phyloP scores from a whole-genome alignment of 2,329 filamentous ascomycete genomes.

The Fusarium sambucinum region DNA sequence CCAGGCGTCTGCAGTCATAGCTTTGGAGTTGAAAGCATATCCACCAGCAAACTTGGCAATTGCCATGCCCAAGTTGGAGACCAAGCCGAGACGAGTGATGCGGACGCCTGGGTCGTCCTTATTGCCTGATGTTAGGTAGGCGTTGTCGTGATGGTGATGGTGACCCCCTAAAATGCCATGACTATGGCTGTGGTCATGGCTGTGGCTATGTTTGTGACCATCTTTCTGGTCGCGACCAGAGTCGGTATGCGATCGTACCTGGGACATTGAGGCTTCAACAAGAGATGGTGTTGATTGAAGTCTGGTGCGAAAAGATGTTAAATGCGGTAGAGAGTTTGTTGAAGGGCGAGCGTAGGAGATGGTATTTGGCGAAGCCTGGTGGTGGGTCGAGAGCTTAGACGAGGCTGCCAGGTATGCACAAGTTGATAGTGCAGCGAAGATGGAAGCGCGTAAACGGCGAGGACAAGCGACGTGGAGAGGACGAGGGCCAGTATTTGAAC shows the following conservation, averaged over 20 bases:
- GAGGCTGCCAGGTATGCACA: slow-evolving; percentile 44
- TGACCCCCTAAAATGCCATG: slow-evolving; percentile 55
- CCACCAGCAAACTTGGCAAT: slow-evolving; percentile 92
- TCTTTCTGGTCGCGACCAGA: slow-evolving; percentile 36
- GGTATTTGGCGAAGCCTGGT: slow-evolving; percentile 39
- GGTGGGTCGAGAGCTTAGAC: slow-evolving; percentile 34
- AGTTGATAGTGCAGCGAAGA: slow-evolving; percentile 45
- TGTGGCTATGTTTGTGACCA: slow-evolving; percentile 46
- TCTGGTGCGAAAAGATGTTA: slow-evolving; percentile 41
- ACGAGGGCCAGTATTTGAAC: slow-evolving; percentile 38
- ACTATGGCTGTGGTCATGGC: slow-evolving; percentile 43
- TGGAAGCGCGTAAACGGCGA: slow-evolving; percentile 40
- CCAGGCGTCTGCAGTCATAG: slow-evolving; percentile 92
- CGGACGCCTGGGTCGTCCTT: slow-evolving; percentile 76
- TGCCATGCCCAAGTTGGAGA: slow-evolving; percentile 95
- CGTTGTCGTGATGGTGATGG: slow-evolving; percentile 90
- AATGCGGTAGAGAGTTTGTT: slow-evolving; percentile 42
- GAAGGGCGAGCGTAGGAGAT: slow-evolving; percentile 23
- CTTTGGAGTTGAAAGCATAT: slow-evolving; percentile 94
- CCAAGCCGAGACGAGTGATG: slow-evolving; percentile 68
- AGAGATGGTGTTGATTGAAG: slow-evolving; percentile 37
- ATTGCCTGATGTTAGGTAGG: slow-evolving; percentile 90
- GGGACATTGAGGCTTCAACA: slow-evolving; percentile 49
- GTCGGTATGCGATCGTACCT: slow-evolving; percentile 51
- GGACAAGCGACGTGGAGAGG: slow-evolving; percentile 38